phyloP scores from a whole-genome alignment of 2,329 filamentous ascomycete genomes.

The Zymoseptoria passerinii region DNA sequence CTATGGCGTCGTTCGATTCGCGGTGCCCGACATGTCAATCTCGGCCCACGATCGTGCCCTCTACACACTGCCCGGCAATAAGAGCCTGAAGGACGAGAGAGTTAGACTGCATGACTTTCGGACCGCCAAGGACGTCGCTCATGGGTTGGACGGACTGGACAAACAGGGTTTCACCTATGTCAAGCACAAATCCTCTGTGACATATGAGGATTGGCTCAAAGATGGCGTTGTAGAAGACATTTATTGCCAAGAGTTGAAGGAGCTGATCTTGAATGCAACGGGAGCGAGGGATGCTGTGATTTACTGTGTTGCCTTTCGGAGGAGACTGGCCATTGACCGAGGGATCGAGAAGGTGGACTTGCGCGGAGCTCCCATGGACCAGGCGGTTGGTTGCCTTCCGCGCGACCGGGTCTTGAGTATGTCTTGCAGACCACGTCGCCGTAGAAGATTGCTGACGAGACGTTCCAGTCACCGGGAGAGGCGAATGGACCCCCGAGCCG shows the following conservation, averaged over 20 bases:
- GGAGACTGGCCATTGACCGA: background rate
- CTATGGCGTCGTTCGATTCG: slow-evolving; percentile 5
- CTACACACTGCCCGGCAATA: slow-evolving; percentile 5
- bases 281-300: background rate
- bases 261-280: background rate
- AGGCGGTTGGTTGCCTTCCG: background rate
- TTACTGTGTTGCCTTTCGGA: background rate
- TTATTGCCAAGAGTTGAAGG: background rate
- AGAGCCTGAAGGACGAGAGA: background rate
- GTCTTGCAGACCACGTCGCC: background rate
- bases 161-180: slow-evolving; percentile 3
- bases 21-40: slow-evolving; percentile 1
- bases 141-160: background rate
- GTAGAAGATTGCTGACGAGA: no score
- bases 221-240: background rate
- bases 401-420: background rate
- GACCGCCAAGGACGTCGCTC: background rate
- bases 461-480: background rate
- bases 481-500: background rate
- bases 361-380: background rate
- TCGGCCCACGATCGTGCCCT: slow-evolving; percentile 2
- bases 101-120: background rate
- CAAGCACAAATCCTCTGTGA: slow-evolving; percentile 3
- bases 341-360: background rate
- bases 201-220: background rate